Evolutionary conservation across 148 eudicot genomes (phyloP), one percentile per base, ranked within the genome.

Genomic region (Spergularia bocconei): DNA sequence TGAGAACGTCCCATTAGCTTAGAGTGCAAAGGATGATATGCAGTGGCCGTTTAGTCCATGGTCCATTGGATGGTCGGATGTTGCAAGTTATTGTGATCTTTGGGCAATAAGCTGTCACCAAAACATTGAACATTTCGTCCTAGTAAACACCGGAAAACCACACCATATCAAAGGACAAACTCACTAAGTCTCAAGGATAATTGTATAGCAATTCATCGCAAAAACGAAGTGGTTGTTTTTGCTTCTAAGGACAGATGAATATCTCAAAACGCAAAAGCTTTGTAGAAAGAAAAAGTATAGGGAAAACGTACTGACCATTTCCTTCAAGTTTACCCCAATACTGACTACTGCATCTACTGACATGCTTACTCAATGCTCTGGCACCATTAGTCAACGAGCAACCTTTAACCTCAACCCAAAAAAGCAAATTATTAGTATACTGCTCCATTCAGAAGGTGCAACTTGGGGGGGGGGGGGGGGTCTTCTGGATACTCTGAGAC

Each of bases 351-450:
- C 94, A 84, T 76, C 98, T 79, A 61, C 78, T 76, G 70, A 88
- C 86, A 71, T 93, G 98, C 82, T 93, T 93, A 70, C 91, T 85
- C 84, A 93, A 84, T 75, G 98, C 93, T 79, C 98, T 87, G 17
- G 98, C 94, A 76, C 98, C 98, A 63, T 82, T 88, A 72, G 89
- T 91, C 88, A 93, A 81, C 64, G 80, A 80, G 67, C 88, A 85
- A 77, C 92, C 87, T 86, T 87, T 87, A 75, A 86, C 91, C 98
- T 93, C 80, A 47, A 88, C 76, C n/a, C 77, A 78, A 55, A 72
- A 74, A 78, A 36, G 39, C 53, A 72, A 77, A 15, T 25, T 33
- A 48, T 66, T 44, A 70, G 61, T 48, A 66, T 47, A 41, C 50
- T 25, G 38, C 47, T 3, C 63, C 61, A 21, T 29, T 44, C 57